Conservation (phyloP, 257 asterid genomes). For the Ilex aquifolium region DNA sequence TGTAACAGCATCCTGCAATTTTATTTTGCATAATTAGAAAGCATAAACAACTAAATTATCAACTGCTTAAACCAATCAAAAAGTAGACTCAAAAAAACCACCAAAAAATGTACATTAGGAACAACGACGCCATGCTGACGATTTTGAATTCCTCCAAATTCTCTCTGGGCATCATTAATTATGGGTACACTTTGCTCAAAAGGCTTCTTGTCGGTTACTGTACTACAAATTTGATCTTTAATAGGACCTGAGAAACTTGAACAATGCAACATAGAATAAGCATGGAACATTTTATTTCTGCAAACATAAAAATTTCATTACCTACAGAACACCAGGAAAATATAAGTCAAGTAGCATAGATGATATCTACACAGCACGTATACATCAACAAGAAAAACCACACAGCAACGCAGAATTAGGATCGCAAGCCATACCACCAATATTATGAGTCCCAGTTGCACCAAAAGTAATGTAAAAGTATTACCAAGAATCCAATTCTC, state of each 20-base stretch:
- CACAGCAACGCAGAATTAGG: too few relatives aligned
- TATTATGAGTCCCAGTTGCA: too few relatives aligned
- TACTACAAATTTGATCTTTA: constrained; percentile 46
- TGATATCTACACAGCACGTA: too few relatives aligned
- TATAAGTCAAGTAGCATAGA: too few relatives aligned
- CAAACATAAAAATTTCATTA: too few relatives aligned
- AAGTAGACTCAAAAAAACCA: not conserved
- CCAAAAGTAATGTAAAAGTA: too few relatives aligned
- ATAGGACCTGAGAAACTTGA: constrained; percentile 93
- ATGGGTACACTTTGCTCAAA: constrained; percentile 37
- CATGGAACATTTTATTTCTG: constrained; percentile 17
- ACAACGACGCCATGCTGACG: constrained; percentile 41
- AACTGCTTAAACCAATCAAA: not conserved
- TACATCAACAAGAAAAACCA: too few relatives aligned
- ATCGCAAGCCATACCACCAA: too few relatives aligned
- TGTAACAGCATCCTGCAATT: constrained; percentile 60
- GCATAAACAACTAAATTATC: constrained; percentile 13
- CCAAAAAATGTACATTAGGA: constrained; percentile 34
- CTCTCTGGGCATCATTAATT: constrained; percentile 28
- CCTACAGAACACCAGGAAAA: too few relatives aligned
- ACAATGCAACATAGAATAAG: constrained; percentile 50
- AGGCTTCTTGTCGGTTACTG: constrained; percentile 42
- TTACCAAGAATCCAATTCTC: too few relatives aligned
- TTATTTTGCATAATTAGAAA: constrained; percentile 14
- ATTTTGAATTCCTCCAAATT: constrained; percentile 29